phyloP scores from a whole-genome alignment of 805 yeast species.

The Suhomyces prunicola region DNA sequence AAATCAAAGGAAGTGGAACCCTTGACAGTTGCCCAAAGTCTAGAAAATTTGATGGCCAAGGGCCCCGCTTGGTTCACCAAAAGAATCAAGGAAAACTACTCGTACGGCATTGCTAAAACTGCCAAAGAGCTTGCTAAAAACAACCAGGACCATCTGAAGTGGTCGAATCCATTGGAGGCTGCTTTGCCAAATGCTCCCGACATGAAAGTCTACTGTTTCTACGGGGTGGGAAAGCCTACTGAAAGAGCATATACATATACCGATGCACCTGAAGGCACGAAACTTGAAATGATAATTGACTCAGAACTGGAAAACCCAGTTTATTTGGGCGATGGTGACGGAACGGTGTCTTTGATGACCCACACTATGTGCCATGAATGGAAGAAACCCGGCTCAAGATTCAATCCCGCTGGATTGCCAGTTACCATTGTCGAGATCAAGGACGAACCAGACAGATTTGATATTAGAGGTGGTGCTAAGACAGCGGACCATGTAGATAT shows the following conservation, averaged over 20 bases:
- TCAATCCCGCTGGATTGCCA: constrained; percentile 71
- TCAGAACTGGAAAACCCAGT: constrained; percentile 63
- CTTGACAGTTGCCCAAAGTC: constrained; percentile 63
- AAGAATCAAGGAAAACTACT: constrained; percentile 67
- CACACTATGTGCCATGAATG: constrained; percentile 91
- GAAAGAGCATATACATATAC: constrained; percentile 88
- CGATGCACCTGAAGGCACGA: constrained; percentile 52
- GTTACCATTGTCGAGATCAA: constrained; percentile 86
- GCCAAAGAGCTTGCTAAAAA: constrained; percentile 58
- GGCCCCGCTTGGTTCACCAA: constrained; percentile 76
- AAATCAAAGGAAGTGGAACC: constrained; percentile 34
- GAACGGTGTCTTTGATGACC: constrained; percentile 84
- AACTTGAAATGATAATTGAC: constrained; percentile 69
- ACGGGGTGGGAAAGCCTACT: constrained; percentile 96
- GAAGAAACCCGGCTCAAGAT: constrained; percentile 62
- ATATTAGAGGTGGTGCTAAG: constrained; percentile 94
- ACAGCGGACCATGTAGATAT: constrained; percentile 98
- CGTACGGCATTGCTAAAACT: constrained; percentile 70
- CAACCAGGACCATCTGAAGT: constrained; percentile 69
- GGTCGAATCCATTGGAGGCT: constrained; percentile 95
- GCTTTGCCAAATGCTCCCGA: constrained; percentile 92
- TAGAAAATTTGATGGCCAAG: constrained; percentile 59
- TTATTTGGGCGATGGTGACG: constrained; percentile 88
- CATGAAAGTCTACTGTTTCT: constrained; percentile 82
- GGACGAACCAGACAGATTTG: constrained; percentile 91